Evolutionary conservation across 1,284 basidiomycete species (phyloP).

Genomic region (Schizophyllum commune): DNA sequence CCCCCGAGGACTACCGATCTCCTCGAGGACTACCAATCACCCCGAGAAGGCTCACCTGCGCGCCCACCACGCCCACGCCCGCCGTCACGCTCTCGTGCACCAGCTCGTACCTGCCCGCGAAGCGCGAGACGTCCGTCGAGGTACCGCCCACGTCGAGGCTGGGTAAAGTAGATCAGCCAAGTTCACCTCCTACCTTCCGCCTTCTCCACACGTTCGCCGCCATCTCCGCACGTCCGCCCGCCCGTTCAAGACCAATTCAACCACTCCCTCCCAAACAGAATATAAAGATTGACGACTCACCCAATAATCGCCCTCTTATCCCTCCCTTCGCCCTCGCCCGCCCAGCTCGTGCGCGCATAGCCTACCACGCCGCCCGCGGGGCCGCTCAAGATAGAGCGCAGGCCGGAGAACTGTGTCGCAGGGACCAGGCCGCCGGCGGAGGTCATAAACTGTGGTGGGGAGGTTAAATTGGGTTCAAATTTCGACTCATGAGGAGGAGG

Average conservation of each 20-base stretch:
- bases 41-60: constrained; percentile 37
- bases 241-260: no score
- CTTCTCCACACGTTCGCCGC: no score
- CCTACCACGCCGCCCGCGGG: constrained; percentile 89
- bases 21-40: no score
- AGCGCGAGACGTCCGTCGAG: constrained; percentile 86
- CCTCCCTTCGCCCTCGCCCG: constrained; percentile 40
- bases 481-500: no score
- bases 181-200: no score
- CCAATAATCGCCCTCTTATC: constrained; percentile 67
- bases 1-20: no score
- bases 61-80: constrained; percentile 82
- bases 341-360: constrained; percentile 74
- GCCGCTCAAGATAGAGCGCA: constrained; percentile 84
- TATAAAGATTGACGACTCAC: no score
- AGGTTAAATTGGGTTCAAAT: no score
- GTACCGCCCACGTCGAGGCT: constrained; percentile 83
- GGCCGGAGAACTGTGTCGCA: constrained; percentile 77
- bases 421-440: constrained; percentile 86
- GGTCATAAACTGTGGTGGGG: constrained; percentile 62
- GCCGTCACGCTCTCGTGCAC: constrained; percentile 91
- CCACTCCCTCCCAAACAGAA: no score
- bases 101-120: constrained; percentile 78
- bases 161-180: background rate
- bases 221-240: no score